These are phyloP conservation scores for Sophora flavescens DNA, from an alignment of 306 rosid species.

Conservation along the genomic window DNA sequence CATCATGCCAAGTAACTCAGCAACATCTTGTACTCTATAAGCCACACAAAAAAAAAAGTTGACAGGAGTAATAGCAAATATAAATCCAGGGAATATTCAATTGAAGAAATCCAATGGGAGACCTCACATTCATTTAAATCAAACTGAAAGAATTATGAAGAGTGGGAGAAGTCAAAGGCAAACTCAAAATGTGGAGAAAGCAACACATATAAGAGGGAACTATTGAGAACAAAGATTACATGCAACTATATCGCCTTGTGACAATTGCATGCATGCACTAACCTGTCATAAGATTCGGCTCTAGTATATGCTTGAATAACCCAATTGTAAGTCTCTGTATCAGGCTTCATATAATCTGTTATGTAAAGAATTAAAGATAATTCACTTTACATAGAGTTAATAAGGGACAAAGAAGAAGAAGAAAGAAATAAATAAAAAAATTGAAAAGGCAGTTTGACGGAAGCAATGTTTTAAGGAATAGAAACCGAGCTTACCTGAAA, in stretches of 20 bases:
- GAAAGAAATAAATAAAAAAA: too few species aligned
- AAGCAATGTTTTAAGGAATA: slow-evolving; percentile 36
- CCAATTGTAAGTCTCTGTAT: slow-evolving; percentile 96
- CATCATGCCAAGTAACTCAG: slow-evolving; percentile 99
- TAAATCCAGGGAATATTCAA: slow-evolving; percentile 35
- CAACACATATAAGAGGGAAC: slow-evolving; percentile 19
- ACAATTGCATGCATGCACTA: slow-evolving; percentile 22
- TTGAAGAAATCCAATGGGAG: slow-evolving; percentile 29
- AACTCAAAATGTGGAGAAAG: slow-evolving; percentile 33
- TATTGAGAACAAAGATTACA: slow-evolving; percentile 31
- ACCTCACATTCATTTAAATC: slow-evolving; percentile 28
- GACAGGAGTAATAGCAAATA: slow-evolving; percentile 18
- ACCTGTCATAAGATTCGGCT: slow-evolving; percentile 99
- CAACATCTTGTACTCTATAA: slow-evolving; percentile 92
- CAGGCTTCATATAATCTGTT: slow-evolving; percentile 91
- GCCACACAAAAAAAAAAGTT: slow-evolving; percentile 39
- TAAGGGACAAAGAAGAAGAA: slow-evolving; percentile 38
- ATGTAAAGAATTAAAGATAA: slow-evolving; percentile 43
- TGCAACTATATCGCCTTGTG: slow-evolving; percentile 12
- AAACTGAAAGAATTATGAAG: slow-evolving; percentile 8
- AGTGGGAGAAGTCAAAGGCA: slow-evolving; percentile 23
- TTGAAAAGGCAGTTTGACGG: slow-evolving; percentile 29
- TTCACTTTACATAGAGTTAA: slow-evolving; percentile 39
- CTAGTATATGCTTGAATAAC: slow-evolving; percentile 97
- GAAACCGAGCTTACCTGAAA: slow-evolving; percentile 34